Evolutionary conservation across 2,329 filamentous ascomycete species (phyloP).

Genomic region (Coleophoma eucalyptorum): DNA sequence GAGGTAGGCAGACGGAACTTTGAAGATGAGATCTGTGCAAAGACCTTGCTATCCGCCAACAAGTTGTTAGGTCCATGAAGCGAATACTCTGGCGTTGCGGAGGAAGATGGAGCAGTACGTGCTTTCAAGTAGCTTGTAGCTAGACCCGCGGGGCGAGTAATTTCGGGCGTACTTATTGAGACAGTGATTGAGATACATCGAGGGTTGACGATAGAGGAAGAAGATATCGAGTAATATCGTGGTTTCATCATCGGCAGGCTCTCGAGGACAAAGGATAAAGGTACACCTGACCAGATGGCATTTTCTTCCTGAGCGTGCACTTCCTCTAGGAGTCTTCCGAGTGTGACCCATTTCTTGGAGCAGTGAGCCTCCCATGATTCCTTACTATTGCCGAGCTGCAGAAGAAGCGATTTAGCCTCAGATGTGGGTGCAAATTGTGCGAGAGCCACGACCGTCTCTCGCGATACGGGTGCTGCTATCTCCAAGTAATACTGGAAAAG

Average conservation of each 20-base stretch:
- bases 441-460: conserved; percentile 32
- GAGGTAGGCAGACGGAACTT: conserved; percentile 42
- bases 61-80: conserved; percentile 10
- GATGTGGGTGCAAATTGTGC: conserved; percentile 34
- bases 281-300: conserved; percentile 34
- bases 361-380: conserved; percentile 7
- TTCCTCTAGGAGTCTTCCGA: conserved; percentile 10
- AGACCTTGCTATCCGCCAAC: conserved; percentile 12
- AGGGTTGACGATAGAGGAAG: conserved; percentile 42
- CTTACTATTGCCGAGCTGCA: conserved; percentile 6
- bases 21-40: conserved; percentile 35
- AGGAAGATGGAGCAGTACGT: background rate
- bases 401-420: conserved; percentile 14
- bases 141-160: conserved; percentile 27
- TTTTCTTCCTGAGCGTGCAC: background rate
- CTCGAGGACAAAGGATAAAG: conserved; percentile 50
- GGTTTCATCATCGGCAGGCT: conserved; percentile 53
- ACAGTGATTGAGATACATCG: conserved; percentile 36
- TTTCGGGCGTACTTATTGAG: conserved; percentile 24
- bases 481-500: conserved; percentile 43
- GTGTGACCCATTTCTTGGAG: conserved; percentile 5
- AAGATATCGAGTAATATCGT: conserved; percentile 60
- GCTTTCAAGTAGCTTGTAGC: conserved; percentile 32
- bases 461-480: conserved; percentile 35
- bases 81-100: conserved; percentile 6